phyloP scores from a whole-genome alignment of 176 grass and related monocot species.

The Carex littledalei region DNA sequence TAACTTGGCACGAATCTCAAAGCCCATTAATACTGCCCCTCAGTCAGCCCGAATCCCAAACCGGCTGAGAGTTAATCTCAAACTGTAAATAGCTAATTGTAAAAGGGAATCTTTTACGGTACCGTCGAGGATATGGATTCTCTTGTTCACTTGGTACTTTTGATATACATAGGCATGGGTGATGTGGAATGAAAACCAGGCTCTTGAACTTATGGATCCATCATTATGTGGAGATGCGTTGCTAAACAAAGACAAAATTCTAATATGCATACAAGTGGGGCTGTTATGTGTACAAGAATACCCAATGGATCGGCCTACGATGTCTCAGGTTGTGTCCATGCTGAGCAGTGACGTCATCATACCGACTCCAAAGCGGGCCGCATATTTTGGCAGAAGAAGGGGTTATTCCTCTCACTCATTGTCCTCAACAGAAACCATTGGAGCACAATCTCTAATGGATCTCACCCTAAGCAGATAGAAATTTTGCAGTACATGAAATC shows the following conservation, averaged over 20 bases:
- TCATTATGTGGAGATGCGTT: neutral
- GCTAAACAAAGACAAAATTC: slow-evolving; percentile 20
- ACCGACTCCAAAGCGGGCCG: slow-evolving; percentile 16
- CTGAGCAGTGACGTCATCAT: slow-evolving; percentile 19
- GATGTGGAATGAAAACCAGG: slow-evolving; percentile 38
- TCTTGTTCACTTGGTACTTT: neutral
- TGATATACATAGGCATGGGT: slow-evolving; percentile 34
- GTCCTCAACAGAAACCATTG: neutral
- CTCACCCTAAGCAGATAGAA: neutral
- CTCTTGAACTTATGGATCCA: slow-evolving; percentile 14
- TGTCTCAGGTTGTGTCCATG: slow-evolving; percentile 32
- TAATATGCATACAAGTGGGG: slow-evolving; percentile 33
- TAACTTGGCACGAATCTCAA: no score
- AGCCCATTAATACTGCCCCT: no score
- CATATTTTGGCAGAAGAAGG: slow-evolving; percentile 13
- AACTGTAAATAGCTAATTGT: no score
- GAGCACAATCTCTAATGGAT: neutral
- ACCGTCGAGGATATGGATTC: no score
- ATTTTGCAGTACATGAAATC: neutral
- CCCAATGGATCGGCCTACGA: slow-evolving; percentile 27
- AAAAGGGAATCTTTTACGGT: no score
- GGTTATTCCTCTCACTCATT: neutral
- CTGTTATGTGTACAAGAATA: slow-evolving; percentile 46
- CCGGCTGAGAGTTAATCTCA: no score
- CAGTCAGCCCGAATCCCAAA: no score